Evolutionary conservation across 2,329 filamentous ascomycete genomes (phyloP), one percentile per base, ranked within the genome.

Genomic region (Paraconiothyrium brasiliense): DNA sequence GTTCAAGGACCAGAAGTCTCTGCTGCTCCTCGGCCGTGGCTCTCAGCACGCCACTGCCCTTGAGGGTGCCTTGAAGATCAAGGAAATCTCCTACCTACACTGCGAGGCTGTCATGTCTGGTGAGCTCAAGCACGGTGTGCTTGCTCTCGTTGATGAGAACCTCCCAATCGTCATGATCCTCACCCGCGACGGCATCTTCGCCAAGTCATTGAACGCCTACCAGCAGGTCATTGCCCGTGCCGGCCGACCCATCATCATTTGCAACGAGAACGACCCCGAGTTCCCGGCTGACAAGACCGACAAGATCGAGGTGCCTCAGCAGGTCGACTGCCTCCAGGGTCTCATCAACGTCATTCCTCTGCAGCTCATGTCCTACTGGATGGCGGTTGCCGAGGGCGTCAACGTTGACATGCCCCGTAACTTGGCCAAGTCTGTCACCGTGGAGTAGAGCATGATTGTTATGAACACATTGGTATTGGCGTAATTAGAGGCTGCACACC

Each of bases 101-200:
- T 99, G 95, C 82, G 95, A 99, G 84, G 95, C 95, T 73, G 95
- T 99, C 85, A 99, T 99, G 95, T 98, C 95, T 67, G 95, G 95
- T 82, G 95, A 99, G 84, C 88, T 99, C 74, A 99, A 99, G 89
- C 95, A 99, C 82, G 95, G 95, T 86, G 95, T 99, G 56, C 85
- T 99, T 78, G 95, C 95, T 57, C 87, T 99, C 66, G 95, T 99
- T 62, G 95, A 99, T 75, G 95, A 99, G 87, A 94, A 97, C 83
- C 89, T 99, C 41, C 95, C 95, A 65, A 99, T 99, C 80, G 97
- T 99, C 82, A 99, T 99, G 95, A 98, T 99, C 76, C 86, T 99
- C 64, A 99, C 95, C 58, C 92, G 95, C 63, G 95, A 99, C 78
- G 87, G 93, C 72, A 90, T 99, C 76, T 99, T 99, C 84, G 91